Evolutionary conservation across 208 protist genomes (phyloP).

Genomic region (Crithidia brevicula): DNA sequence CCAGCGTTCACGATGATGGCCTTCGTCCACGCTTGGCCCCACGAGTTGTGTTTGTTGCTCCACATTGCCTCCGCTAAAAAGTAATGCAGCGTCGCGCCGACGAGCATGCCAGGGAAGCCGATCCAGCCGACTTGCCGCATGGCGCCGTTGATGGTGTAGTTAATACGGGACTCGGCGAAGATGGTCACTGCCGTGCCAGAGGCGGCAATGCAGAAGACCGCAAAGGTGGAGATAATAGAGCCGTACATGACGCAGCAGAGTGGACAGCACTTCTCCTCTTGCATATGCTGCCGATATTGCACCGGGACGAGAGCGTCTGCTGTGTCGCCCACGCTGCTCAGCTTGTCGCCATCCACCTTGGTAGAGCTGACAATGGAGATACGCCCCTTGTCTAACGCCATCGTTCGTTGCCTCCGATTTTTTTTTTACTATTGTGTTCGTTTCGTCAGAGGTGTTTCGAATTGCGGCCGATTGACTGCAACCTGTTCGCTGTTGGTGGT

Average conservation of each 20-base stretch:
- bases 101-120: constrained; percentile 62
- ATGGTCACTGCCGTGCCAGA: constrained; percentile 63
- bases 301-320: constrained; percentile 32
- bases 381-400: constrained; percentile 68
- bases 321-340: constrained; percentile 55
- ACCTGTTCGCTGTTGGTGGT: too few species aligned
- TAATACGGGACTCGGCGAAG: constrained; percentile 63
- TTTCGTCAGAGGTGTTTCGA: neutral
- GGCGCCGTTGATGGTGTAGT: constrained; percentile 79
- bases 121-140: constrained; percentile 82
- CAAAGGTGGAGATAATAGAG: constrained; percentile 51
- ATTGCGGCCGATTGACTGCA: too few species aligned
- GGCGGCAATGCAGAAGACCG: constrained; percentile 50
- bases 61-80: constrained; percentile 89
- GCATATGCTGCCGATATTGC: constrained; percentile 22
- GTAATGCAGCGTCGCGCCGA: constrained; percentile 77
- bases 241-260: constrained; percentile 82
- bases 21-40: constrained; percentile 90
- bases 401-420: constrained; percentile 1
- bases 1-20: constrained; percentile 70
- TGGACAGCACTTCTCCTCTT: constrained; percentile 61
- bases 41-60: constrained; percentile 76
- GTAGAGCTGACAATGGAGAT: constrained; percentile 80
- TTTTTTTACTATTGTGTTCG: constrained; percentile 6
- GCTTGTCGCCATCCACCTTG: constrained; percentile 69